Base-by-base conservation (phyloP, 2,329 filamentous ascomycete species). In the Botrytis galanthina region DNA sequence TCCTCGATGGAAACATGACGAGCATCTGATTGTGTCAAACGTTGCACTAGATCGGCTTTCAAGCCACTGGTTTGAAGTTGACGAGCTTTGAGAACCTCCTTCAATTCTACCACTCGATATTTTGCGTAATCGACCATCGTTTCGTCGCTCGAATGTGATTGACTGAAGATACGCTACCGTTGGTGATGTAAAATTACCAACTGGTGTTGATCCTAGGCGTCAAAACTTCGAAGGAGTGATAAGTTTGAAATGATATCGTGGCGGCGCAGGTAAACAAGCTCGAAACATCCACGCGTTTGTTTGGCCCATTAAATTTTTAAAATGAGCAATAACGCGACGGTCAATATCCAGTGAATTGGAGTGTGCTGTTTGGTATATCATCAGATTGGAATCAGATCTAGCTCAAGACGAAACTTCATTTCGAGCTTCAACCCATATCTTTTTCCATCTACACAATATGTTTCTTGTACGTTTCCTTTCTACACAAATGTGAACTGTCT, bases 101-200 rank as follows among this genome's bases (percentile, higher is more conserved):
- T 70, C 54, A 61, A 61, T n/a, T 70, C 39, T n/a, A 3, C 7
- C 37, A 70, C 54, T 42, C 67, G 67, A 46, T 35, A 35, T 35
- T 70, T 61, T 46, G 67, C 22, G 67, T 61, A 70, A 12, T 70
- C 67, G 18, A 61, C 29, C 54, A 70, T 70, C 67, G 60, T 32
- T 8, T 68, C 35, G 46, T 29, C 64, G 10, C 10, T 42, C 2
- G 4, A 37, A 20, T 8, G 44, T 29, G 51, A 18, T 57, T 32
- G 51, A 18, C 22, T 32, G 48, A 7, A 3, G 57, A 20, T 20
- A 3, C 1, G 14, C 10, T 4, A 22, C 35, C 12, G 5, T 46
- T 54, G 5, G 14, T 60, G 1, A 2, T 60, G 10, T 44, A 12
- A 10, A 70, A 20, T 35, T n/a, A n/a, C 12, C 57, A 4, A 7